These are phyloP conservation scores for Eruca vesicaria DNA, from an alignment of 441 rosid genomes.

Conservation along the genomic window DNA sequence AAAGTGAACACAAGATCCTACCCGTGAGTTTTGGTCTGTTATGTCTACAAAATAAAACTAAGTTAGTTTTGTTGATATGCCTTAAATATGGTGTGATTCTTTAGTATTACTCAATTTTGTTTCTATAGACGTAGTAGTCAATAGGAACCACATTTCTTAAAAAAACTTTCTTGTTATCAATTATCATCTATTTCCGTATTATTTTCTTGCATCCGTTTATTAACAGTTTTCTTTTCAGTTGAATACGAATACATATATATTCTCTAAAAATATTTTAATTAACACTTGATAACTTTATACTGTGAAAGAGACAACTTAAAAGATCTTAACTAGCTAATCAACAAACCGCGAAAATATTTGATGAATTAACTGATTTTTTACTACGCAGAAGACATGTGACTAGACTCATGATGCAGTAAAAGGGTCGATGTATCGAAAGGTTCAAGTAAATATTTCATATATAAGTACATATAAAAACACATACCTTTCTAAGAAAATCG, in stretches of 20 bases:
- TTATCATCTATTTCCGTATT: not conserved
- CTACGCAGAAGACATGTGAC: conserved; percentile 3
- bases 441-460: not conserved
- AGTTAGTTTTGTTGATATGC: not conserved
- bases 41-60: conserved; percentile 14
- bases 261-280: not conserved
- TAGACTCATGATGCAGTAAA: not conserved
- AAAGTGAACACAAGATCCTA: conserved; percentile 28
- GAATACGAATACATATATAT: too few relatives aligned
- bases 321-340: not conserved
- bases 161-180: too few relatives aligned
- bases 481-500: conserved; percentile 33
- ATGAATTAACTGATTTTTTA: not conserved
- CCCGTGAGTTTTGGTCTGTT: conserved; percentile 35
- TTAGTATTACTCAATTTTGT: too few relatives aligned
- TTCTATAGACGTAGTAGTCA: too few relatives aligned
- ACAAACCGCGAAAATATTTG: not conserved
- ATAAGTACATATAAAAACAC: not conserved
- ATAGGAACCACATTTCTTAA: too few relatives aligned
- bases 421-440: not conserved
- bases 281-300: not conserved
- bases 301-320: not conserved
- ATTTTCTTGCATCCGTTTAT: not conserved
- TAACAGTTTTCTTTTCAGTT: too few relatives aligned
- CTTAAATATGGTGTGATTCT: not conserved